These are phyloP conservation scores for Leccinum boreale DNA, from an alignment of 768 basidiomycete genomes.

Conservation along the genomic window DNA sequence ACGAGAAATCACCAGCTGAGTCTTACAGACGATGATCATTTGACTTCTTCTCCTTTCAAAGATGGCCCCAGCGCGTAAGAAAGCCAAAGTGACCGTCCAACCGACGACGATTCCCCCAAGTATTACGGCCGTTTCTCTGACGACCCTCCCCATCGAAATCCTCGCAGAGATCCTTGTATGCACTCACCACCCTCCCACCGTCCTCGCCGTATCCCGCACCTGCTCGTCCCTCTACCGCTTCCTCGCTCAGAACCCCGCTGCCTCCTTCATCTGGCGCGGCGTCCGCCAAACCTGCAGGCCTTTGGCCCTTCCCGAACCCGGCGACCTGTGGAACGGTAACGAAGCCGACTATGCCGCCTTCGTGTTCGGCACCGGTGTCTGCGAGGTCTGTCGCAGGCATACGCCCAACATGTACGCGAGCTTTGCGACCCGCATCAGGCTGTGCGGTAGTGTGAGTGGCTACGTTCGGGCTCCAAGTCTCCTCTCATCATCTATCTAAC, in stretches of 20 bases:
- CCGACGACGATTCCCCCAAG: neutral
- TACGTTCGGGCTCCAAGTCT: neutral
- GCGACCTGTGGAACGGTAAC: conserved; percentile 34
- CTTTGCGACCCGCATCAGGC: conserved; percentile 43
- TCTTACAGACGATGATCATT: no score
- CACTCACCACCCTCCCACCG: conserved; percentile 49
- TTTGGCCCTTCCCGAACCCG: conserved; percentile 41
- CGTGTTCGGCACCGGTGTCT: conserved; percentile 54
- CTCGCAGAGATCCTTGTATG: conserved; percentile 58
- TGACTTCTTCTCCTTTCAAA: no score
- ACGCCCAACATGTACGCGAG: conserved; percentile 42
- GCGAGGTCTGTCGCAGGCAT: conserved; percentile 49
- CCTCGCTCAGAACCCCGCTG: conserved; percentile 42
- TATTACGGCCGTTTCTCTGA: conserved; percentile 2
- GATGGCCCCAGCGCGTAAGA: conserved; percentile 1
- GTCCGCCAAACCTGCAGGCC: conserved; percentile 40
- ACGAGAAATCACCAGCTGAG: no score
- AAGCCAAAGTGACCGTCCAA: conserved; percentile 3
- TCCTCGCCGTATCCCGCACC: conserved; percentile 57
- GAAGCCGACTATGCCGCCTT: conserved; percentile 65
- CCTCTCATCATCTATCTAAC: neutral
- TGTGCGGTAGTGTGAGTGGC: conserved; percentile 42
- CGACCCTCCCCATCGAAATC: conserved; percentile 56
- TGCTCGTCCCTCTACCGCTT: conserved; percentile 52
- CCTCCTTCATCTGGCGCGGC: conserved; percentile 57